Conservation (phyloP, 1,284 basidiomycete species). For the Tilletia walkeri region DNA sequence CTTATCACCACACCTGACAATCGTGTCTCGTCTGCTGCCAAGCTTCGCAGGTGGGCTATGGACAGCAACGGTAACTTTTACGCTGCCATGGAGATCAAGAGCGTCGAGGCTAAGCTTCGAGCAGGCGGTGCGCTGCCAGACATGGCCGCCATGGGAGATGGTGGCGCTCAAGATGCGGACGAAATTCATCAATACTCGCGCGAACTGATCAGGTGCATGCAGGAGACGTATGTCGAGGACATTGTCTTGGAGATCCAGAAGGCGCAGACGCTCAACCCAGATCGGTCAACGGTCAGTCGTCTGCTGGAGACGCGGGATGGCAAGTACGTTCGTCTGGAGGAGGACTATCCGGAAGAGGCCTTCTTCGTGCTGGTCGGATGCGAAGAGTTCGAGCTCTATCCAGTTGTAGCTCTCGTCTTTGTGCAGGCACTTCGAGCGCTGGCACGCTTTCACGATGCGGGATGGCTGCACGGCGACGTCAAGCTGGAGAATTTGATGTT, state of each 20-base stretch:
- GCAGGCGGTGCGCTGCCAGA: constrained; percentile 33
- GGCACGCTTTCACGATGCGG: constrained; percentile 43
- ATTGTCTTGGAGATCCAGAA: constrained; percentile 53
- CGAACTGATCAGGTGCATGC: constrained; percentile 23
- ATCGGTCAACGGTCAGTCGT: constrained; percentile 29
- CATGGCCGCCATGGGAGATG: background rate
- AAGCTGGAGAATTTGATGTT: constrained; percentile 55
- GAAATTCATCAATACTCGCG: constrained; percentile 28
- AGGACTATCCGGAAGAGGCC: constrained; percentile 54
- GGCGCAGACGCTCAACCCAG: constrained; percentile 46
- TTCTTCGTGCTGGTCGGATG: constrained; percentile 54
- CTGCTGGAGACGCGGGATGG: constrained; percentile 47
- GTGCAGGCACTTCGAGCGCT: constrained; percentile 40
- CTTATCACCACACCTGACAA: constrained; percentile 55
- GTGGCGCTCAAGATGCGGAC: constrained; percentile 21
- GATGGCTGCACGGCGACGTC: constrained; percentile 54
- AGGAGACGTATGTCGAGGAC: constrained; percentile 48
- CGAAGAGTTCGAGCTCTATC: constrained; percentile 45
- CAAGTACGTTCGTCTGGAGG: constrained; percentile 48
- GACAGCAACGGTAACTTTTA: constrained; percentile 49
- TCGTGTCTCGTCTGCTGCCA: constrained; percentile 52
- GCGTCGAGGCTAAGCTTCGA: constrained; percentile 48
- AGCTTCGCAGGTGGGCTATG: constrained; percentile 53
- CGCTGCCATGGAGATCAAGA: constrained; percentile 55
- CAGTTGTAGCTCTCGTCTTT: constrained; percentile 46